Percentiles rank a stretch among this genome's conserved stretches.
Evolutionary conservation across 331 rosid genomes (phyloP).

Genomic region (Spiraea crenata): DNA sequence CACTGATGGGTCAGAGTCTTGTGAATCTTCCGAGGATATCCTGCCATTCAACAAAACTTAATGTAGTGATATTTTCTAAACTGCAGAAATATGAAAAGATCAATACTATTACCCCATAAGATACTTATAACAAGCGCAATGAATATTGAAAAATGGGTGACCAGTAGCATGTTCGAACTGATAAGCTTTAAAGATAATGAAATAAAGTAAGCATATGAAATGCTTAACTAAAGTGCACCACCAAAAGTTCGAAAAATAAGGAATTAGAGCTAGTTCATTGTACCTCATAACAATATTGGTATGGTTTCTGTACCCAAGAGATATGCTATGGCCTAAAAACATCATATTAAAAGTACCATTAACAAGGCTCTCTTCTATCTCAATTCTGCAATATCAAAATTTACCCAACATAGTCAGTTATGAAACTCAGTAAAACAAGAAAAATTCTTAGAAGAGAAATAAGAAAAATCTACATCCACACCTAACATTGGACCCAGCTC

Average conservation of each 20-base stretch:
- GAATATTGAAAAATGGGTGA: background rate
- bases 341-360: slow-evolving; percentile 89
- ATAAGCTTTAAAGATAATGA: background rate
- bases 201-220: slow-evolving; percentile 6
- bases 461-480: slow-evolving; percentile 3
- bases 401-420: slow-evolving; percentile 13
- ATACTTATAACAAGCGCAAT: background rate
- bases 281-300: slow-evolving; percentile 84
- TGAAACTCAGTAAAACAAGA: slow-evolving; percentile 13
- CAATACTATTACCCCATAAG: slow-evolving; percentile 7
- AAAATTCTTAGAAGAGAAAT: background rate
- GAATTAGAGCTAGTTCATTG: slow-evolving; percentile 2
- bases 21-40: slow-evolving; percentile 65
- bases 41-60: slow-evolving; percentile 45
- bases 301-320: slow-evolving; percentile 84
- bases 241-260: slow-evolving; percentile 12
- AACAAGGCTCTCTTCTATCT: slow-evolving; percentile 79
- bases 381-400: slow-evolving; percentile 57
- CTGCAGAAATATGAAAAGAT: slow-evolving; percentile 13
- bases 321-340: slow-evolving; percentile 69
- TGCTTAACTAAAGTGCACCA: slow-evolving; percentile 16
- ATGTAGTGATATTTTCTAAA: slow-evolving; percentile 15
- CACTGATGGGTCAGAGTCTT: slow-evolving; percentile 74
- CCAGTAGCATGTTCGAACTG: background rate
- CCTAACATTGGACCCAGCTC: slow-evolving; percentile 66